Evolutionary conservation across 495 filamentous ascomycete species (phyloP).

Genomic region (Hypoxylon cercidicola): DNA sequence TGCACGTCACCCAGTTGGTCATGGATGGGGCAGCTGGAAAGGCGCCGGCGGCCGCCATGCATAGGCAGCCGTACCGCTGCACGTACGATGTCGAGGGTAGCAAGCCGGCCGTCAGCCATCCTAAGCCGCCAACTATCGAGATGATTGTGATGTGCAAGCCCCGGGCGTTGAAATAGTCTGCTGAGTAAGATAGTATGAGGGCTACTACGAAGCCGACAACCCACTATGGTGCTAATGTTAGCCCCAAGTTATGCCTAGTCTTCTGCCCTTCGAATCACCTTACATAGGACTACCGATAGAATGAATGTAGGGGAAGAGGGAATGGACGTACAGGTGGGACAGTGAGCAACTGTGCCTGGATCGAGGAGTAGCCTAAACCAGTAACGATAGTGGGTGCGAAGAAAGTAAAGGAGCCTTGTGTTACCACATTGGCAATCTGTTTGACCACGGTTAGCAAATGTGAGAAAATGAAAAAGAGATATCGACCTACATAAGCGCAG

Average conservation of each 20-base stretch:
- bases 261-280: no score
- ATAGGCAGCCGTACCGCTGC: constrained; percentile 31
- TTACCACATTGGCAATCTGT: constrained; percentile 62
- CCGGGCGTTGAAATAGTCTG: constrained; percentile 28
- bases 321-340: constrained; percentile 72
- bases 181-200: constrained; percentile 27
- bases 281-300: background rate
- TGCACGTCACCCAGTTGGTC: constrained; percentile 31
- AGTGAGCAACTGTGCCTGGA: constrained; percentile 74
- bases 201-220: constrained; percentile 37
- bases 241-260: no score
- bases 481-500: constrained; percentile 70
- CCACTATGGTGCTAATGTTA: constrained; percentile 16
- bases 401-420: constrained; percentile 81
- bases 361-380: constrained; percentile 71
- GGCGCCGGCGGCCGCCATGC: constrained; percentile 30
- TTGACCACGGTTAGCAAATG: background rate
- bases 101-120: constrained; percentile 30
- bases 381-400: constrained; percentile 82
- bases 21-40: constrained; percentile 29
- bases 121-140: constrained; percentile 27
- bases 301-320: background rate
- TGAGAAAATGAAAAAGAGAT: background rate
- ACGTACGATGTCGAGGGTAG: constrained; percentile 31
- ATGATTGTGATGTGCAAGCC: constrained; percentile 23